These are phyloP conservation scores for Fusarium pilosicola DNA, from an alignment of 2,329 filamentous ascomycete species.

Conservation along the genomic window DNA sequence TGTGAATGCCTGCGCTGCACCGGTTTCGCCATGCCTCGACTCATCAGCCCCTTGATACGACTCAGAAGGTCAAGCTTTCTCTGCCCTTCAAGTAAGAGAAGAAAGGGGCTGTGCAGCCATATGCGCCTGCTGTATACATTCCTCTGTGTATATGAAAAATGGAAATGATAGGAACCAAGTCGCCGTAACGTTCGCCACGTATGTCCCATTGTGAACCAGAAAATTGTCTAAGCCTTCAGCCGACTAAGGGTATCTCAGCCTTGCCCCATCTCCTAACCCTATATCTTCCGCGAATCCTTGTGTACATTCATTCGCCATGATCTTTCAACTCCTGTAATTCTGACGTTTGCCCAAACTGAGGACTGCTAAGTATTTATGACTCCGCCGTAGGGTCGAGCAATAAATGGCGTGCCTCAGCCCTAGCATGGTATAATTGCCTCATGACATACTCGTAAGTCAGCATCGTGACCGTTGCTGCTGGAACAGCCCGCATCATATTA, in stretches of 20 bases:
- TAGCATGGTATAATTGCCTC: conserved; percentile 60
- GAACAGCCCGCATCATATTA: conserved; percentile 95
- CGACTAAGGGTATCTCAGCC: conserved; percentile 51
- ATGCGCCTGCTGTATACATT: conserved; percentile 30
- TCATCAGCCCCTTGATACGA: conserved; percentile 19
- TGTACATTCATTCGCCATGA: conserved; percentile 31
- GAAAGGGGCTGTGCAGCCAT: conserved; percentile 20
- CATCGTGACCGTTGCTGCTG: conserved; percentile 96
- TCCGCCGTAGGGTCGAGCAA: conserved; percentile 25
- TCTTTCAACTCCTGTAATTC: conserved; percentile 19
- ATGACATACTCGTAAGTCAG: conserved; percentile 89
- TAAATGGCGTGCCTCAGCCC: conserved; percentile 50
- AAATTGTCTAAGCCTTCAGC: conserved; percentile 50
- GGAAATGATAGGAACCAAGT: conserved; percentile 29
- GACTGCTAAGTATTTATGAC: conserved; percentile 22
- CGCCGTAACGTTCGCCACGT: conserved; percentile 20
- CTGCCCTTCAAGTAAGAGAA: conserved; percentile 19
- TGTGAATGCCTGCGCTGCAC: conserved; percentile 28
- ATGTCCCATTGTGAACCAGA: conserved; percentile 39
- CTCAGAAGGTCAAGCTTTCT: conserved; percentile 8
- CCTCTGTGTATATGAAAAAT: conserved; percentile 26
- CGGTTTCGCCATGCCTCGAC: conserved; percentile 23
- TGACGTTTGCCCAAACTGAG: not conserved
- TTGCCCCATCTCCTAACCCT: conserved; percentile 31
- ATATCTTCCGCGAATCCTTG: conserved; percentile 20